These are phyloP conservation scores for Mortierella sp. DNA, from an alignment of 371 early-diverging fungal genomes.

Conservation along the genomic window DNA sequence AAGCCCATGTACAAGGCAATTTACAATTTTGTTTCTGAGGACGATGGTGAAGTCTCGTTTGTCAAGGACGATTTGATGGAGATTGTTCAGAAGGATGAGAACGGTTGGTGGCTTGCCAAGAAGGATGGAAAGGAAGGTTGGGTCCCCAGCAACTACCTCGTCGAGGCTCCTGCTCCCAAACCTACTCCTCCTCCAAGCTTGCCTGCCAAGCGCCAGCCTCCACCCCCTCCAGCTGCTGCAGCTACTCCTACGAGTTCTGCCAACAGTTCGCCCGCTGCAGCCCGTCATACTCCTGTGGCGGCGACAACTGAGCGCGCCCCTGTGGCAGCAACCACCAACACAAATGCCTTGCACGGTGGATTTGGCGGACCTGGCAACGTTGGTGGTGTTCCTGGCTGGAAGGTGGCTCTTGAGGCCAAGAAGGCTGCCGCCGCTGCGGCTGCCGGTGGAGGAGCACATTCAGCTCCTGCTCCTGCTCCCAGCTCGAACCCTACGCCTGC, in stretches of 20 bases:
- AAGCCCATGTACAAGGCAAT: slow-evolving; percentile 79
- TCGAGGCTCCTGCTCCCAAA: slow-evolving; percentile 65
- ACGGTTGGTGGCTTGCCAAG: slow-evolving; percentile 90
- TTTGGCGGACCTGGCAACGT: slow-evolving; percentile 57
- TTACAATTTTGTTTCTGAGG: slow-evolving; percentile 79
- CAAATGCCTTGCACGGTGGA: slow-evolving; percentile 42
- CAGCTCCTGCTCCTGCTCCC: slow-evolving; percentile 53
- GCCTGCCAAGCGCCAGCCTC: slow-evolving; percentile 65
- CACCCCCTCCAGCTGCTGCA: slow-evolving; percentile 59
- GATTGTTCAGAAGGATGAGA: slow-evolving; percentile 83
- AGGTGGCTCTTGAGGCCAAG: slow-evolving; percentile 57
- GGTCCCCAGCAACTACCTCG: slow-evolving; percentile 90
- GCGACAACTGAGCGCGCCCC: slow-evolving; percentile 28
- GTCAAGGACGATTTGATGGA: slow-evolving; percentile 79
- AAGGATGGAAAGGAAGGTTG: slow-evolving; percentile 84
- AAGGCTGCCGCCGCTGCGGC: slow-evolving; percentile 55
- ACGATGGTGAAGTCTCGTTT: slow-evolving; percentile 78
- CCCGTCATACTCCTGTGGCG: slow-evolving; percentile 25
- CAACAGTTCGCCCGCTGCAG: slow-evolving; percentile 22
- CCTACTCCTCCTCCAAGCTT: slow-evolving; percentile 70
- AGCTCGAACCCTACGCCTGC: slow-evolving; percentile 62
- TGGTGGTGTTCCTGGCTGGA: slow-evolving; percentile 57
- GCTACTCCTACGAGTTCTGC: slow-evolving; percentile 30
- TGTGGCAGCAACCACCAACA: slow-evolving; percentile 39
- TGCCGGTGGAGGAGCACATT: slow-evolving; percentile 36